Evolutionary conservation across 768 basidiomycete genomes (phyloP).

Genomic region (Hericium erinaceus): DNA sequence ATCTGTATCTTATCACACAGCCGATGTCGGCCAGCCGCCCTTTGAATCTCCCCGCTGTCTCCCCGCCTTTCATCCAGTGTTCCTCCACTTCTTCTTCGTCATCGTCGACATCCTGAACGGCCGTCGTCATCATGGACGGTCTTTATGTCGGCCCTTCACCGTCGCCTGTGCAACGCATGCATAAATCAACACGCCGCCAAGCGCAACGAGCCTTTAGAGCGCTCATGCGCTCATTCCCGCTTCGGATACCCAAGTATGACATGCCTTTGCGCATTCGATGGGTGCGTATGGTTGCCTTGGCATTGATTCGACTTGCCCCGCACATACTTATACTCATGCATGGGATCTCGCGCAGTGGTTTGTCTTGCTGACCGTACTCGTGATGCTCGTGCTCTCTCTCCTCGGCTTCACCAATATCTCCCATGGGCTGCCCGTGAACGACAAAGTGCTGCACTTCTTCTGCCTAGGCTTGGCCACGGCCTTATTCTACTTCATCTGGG

Average conservation of each 20-base stretch:
- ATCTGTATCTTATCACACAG: not conserved
- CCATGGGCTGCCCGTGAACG: conserved; percentile 57
- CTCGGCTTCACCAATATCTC: conserved; percentile 71
- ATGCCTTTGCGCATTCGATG: conserved; percentile 66
- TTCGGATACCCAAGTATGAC: conserved; percentile 58
- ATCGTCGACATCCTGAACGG: not conserved
- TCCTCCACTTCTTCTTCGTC: not conserved
- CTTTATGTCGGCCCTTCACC: not conserved
- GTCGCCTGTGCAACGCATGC: not conserved
- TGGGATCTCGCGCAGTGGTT: conserved; percentile 53
- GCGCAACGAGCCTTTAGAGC: conserved; percentile 39
- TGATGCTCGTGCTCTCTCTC: conserved; percentile 64
- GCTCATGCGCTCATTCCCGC: conserved; percentile 63
- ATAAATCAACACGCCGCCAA: conserved; percentile 25
- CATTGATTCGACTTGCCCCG: not conserved
- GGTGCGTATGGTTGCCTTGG: conserved; percentile 27
- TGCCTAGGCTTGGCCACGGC: conserved; percentile 69
- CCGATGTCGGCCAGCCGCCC: not conserved
- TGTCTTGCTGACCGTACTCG: conserved; percentile 53
- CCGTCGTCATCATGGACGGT: not conserved
- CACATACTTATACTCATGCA: not conserved
- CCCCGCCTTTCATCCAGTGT: not conserved
- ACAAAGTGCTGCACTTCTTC: conserved; percentile 72
- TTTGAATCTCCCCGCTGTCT: not conserved
- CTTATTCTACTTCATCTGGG: conserved; percentile 82